A percentile compares a stretch with the other conserved stretches of the same genome.
phyloP scores from a whole-genome alignment of 2,329 filamentous ascomycete species.

The Exserohilum rostratum region DNA sequence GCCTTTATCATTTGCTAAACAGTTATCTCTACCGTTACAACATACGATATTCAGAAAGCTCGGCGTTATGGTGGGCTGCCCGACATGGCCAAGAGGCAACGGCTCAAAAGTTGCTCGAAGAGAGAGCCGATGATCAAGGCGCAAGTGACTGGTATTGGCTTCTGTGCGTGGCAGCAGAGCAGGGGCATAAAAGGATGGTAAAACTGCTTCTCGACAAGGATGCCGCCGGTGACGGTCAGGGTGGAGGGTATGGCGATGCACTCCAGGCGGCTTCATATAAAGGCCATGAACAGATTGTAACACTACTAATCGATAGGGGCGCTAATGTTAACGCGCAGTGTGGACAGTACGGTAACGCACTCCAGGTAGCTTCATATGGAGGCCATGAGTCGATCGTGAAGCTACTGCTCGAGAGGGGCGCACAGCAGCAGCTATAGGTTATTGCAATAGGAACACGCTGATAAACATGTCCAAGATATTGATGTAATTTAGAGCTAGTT shows the following conservation, averaged over 20 bases:
- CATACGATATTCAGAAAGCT: background rate
- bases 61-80: background rate
- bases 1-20: background rate
- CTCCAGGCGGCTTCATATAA: background rate
- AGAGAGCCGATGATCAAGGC: too few species aligned
- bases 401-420: background rate
- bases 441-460: too few species aligned
- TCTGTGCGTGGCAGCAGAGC: background rate
- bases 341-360: background rate
- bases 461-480: too few species aligned
- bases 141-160: too few species aligned
- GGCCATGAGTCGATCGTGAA: too few species aligned
- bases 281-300: background rate
- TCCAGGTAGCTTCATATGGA: too few species aligned
- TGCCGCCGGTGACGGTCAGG: background rate
- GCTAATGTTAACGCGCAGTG: background rate
- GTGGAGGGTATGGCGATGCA: background rate
- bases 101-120: background rate
- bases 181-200: background rate
- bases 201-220: background rate
- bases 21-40: background rate
- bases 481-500: too few species aligned
- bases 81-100: background rate
- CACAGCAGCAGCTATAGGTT: background rate
- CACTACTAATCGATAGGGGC: constrained; percentile 1